Evolutionary conservation across 768 basidiomycete genomes (phyloP).

Genomic region (Lactifluus pinguis): DNA sequence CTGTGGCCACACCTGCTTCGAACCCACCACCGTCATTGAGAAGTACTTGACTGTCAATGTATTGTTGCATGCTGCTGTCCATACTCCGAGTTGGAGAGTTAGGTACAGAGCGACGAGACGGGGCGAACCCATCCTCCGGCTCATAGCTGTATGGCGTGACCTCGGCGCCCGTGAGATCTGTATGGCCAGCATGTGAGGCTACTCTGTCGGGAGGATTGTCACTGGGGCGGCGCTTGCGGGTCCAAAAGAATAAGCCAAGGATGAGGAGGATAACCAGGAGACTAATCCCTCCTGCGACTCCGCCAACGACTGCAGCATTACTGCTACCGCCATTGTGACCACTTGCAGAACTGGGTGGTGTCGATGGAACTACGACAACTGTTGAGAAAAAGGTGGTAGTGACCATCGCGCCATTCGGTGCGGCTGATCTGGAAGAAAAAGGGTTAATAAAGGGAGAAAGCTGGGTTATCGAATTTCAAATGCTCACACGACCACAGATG

Average conservation of each 20-base stretch:
- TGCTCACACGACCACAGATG: background rate
- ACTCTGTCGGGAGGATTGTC: conserved; percentile 38
- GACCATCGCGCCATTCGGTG: background rate
- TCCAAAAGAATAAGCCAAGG: conserved; percentile 24
- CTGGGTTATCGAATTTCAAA: background rate
- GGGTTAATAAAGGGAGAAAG: background rate
- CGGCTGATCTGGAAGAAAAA: conserved; percentile 2
- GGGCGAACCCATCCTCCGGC: conserved; percentile 18
- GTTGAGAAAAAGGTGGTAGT: conserved; percentile 16
- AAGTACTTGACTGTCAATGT: conserved; percentile 17
- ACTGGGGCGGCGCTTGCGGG: conserved; percentile 20
- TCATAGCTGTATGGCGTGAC: conserved; percentile 19
- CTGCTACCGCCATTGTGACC: background rate
- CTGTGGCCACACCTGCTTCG: conserved; percentile 14
- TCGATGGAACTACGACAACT: conserved; percentile 20
- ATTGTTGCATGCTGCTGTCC: conserved; percentile 23
- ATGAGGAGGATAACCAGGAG: conserved; percentile 21
- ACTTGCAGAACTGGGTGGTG: conserved; percentile 2
- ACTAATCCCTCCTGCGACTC: conserved; percentile 23
- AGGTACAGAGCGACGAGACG: conserved; percentile 12
- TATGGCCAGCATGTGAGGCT: conserved; percentile 21
- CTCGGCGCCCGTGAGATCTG: conserved; percentile 14
- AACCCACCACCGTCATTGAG: conserved; percentile 20
- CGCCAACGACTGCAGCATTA: conserved; percentile 26
- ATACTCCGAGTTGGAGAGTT: background rate